Evolutionary conservation across 495 filamentous ascomycete genomes (phyloP), one percentile per base, ranked within the genome.

Genomic region (Apodospora peruviana): DNA sequence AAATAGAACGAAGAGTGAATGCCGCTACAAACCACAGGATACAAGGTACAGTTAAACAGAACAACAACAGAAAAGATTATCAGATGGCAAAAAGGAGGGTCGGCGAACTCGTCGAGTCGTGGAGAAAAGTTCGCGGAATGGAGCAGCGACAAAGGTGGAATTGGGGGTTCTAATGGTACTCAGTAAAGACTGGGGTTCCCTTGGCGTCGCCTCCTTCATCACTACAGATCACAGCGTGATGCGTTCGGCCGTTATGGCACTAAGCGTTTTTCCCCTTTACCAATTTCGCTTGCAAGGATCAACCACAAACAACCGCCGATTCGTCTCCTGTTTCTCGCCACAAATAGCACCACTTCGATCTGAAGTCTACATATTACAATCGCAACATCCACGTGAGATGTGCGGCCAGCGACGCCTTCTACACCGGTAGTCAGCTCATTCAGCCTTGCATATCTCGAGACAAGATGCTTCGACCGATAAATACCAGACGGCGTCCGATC

Each of bases 231-330:
- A n/a, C n/a, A n/a, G n/a, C n/a, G n/a, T n/a, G n/a, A n/a, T n/a
- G n/a, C n/a, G n/a, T n/a, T n/a, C n/a, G n/a, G n/a, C n/a, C n/a
- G n/a, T n/a, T n/a, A n/a, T n/a, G n/a, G n/a, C n/a, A 14, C 37
- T 3, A 16, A 39, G n/a, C 35, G 27, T 32, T 40, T 48, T 48
- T 40, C 19, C 39, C 20, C 18, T 17, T 19, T 27, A 27, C 29
- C 45, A 48, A 48, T 48, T 21, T 48, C 45, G 45, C 45, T 48
- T 48, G 21, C 7, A 14, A 18, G 39, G 20, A 10, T 21, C 19
- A 23, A 22, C 39, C 18, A 3, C 9, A 11, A 16, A n/a, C 18
- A 39, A 16, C 21, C 37, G 42, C 42, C 42, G 7, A 44, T 44
- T 32, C 21, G 22, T 44, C 42, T 44, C 42, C 42, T 44, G 42